phyloP scores from a whole-genome alignment of 495 filamentous ascomycete species.

The Lepraria neglecta region DNA sequence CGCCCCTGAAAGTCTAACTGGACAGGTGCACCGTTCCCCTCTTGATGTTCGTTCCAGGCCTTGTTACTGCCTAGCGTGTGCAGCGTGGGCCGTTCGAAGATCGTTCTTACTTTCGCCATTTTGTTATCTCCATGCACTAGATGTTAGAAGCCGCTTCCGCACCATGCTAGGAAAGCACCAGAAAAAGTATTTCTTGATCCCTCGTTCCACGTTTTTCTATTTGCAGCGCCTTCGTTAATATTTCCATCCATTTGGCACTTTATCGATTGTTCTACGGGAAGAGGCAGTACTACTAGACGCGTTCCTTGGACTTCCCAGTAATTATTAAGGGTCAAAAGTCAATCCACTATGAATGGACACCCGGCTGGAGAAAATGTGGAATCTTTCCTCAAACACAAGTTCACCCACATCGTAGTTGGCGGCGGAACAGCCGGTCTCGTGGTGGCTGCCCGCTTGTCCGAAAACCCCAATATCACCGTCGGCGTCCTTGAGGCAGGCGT shows the following conservation, averaged over 20 bases:
- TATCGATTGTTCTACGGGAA: too few species aligned
- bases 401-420: slow-evolving; percentile 36
- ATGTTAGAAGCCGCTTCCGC: slow-evolving; percentile 2
- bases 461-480: slow-evolving; percentile 35
- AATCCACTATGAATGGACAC: neutral
- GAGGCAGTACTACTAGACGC: neutral
- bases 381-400: slow-evolving; percentile 23
- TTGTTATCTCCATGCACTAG: neutral
- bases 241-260: neutral
- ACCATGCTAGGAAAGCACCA: neutral
- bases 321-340: neutral
- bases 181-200: neutral
- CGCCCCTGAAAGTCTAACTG: slow-evolving; percentile 2
- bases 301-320: neutral
- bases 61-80: neutral
- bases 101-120: too few species aligned
- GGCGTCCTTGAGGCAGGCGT: slow-evolving; percentile 46
- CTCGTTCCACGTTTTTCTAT: neutral
- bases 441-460: slow-evolving; percentile 38
- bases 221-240: neutral
- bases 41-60: neutral
- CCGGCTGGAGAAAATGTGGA: neutral
- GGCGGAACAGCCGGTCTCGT: slow-evolving; percentile 41
- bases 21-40: neutral
- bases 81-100: neutral